A percentile compares a stretch with the other conserved stretches of the same genome.
Conservation (phyloP, 352 stramenopile species). For the Phytophthora constricta region DNA sequence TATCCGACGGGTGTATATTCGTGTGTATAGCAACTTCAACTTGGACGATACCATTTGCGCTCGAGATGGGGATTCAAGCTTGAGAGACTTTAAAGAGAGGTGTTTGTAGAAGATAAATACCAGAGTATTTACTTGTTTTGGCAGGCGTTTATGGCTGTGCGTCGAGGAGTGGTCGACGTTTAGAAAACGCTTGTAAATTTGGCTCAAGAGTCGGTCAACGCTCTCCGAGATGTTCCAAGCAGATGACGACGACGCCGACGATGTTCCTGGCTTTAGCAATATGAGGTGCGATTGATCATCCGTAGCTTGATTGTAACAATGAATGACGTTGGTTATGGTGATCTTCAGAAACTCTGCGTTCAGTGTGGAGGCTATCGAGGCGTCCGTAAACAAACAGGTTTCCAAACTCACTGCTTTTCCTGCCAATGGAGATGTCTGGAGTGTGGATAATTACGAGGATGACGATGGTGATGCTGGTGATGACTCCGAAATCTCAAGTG, state of each 20-base stretch:
- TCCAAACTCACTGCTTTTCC: conserved; percentile 15
- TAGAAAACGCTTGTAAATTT: not conserved
- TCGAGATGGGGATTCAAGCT: too few relatives aligned
- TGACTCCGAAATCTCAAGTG: conserved; percentile 16
- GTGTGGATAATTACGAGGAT: conserved; percentile 14
- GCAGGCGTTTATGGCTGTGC: too few relatives aligned
- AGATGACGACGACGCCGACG: conserved; percentile 18
- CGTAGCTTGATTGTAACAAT: not conserved
- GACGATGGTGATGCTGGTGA: conserved; percentile 25
- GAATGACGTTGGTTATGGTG: not conserved
- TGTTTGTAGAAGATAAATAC: too few relatives aligned
- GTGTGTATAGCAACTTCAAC: too few relatives aligned
- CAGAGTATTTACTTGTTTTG: too few relatives aligned
- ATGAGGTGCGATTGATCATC: conserved; percentile 33
- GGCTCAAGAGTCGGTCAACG: too few relatives aligned
- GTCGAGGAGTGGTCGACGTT: too few relatives aligned
- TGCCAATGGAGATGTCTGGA: conserved; percentile 14
- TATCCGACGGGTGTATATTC: too few relatives aligned
- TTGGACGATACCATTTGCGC: too few relatives aligned
- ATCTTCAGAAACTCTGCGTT: conserved; percentile 23
- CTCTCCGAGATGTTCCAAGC: conserved; percentile 8
- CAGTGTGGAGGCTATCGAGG: conserved; percentile 39
- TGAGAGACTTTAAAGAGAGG: too few relatives aligned
- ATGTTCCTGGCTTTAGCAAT: conserved; percentile 40
- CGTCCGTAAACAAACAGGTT: conserved; percentile 35